A percentile compares a stretch with the other conserved stretches of the same genome.
Conservation (phyloP, 106 monocot genomes). For the Allium fistulosum region DNA sequence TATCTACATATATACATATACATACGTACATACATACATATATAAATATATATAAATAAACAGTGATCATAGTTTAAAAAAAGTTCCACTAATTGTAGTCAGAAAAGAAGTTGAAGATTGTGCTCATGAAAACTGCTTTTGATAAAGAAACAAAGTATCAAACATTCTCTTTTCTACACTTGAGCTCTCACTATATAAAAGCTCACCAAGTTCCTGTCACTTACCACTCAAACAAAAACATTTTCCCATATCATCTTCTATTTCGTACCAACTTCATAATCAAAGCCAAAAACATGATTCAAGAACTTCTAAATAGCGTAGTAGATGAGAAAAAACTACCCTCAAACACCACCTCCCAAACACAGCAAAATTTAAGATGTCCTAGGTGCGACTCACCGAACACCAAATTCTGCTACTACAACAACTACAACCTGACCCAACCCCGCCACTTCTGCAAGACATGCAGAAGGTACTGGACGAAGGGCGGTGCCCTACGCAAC, state of each 20-base stretch:
- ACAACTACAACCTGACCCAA: slow-evolving; percentile 61
- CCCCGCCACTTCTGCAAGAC: slow-evolving; percentile 58
- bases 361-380: slow-evolving; percentile 30
- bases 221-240: neutral
- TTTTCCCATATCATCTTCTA: neutral
- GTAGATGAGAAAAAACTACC: neutral
- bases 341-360: neutral
- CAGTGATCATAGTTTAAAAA: neutral
- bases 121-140: slow-evolving; percentile 5
- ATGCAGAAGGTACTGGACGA: slow-evolving; percentile 61
- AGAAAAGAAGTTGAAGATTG: slow-evolving; percentile 4
- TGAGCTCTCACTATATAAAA: neutral
- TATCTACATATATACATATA: too few relatives aligned
- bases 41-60: neutral
- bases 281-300: slow-evolving; percentile 1
- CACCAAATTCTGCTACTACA: slow-evolving; percentile 63
- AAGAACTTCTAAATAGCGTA: neutral
- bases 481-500: slow-evolving; percentile 49
- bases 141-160: slow-evolving; percentile 9
- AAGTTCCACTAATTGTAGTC: neutral
- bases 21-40: neutral
- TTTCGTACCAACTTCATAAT: neutral
- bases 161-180: neutral
- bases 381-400: slow-evolving; percentile 47
- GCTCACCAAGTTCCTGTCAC: neutral